Base-by-base conservation (phyloP, 2,329 filamentous ascomycete genomes). In the Neofusicoccum sp. region DNA sequence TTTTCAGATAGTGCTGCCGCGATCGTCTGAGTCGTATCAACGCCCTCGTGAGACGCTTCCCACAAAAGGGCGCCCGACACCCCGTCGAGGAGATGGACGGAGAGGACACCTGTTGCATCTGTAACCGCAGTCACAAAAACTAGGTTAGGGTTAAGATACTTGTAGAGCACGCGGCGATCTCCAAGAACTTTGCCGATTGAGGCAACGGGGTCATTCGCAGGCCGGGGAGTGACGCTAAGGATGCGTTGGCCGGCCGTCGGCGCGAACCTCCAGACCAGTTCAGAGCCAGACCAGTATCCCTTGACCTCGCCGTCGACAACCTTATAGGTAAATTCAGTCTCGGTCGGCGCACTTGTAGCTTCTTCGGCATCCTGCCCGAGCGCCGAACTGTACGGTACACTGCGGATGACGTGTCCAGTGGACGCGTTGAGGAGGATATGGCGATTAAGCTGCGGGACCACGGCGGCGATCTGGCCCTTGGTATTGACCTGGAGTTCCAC, bases 131-230 rank as follows among this genome's bases (percentile, higher is more conserved):
- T 91, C 49, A 97, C 82, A 0, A 98, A 84, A 2, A 93, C 82
- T 6, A 92, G 85, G 77, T 96, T 97, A 0, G 91, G 87, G 78
- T 96, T 97, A 44, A 99, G 80, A 74, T 98, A 98, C 79, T 99
- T 99, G 86, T 99, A 99, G 66, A 94, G 85, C 52, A 99, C 95
- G n/a, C 88, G 89, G 47, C 95, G 87, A 71, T 99, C 90, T 31
- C 93, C 93, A 28, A 99, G 85, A 1, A 98, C 95, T 64, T 92
- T 92, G 8, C 95, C 95, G 69, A 99, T 97, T 0, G 95, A 98
- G 3, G 95, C 94, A 52, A 98, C 88, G 0, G 92, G 92, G 69
- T 99, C 93, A 67, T 94, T 89, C 2, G 84, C 73, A 8, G 92
- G 88, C 52, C 89, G 85, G 16, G 88, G 83, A 2, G 88, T 88